A percentile compares a stretch with the other conserved stretches of the same genome.
These are phyloP conservation scores for Albophoma yamanashiensis DNA, from an alignment of 2,329 filamentous ascomycete genomes.

Conservation along the genomic window DNA sequence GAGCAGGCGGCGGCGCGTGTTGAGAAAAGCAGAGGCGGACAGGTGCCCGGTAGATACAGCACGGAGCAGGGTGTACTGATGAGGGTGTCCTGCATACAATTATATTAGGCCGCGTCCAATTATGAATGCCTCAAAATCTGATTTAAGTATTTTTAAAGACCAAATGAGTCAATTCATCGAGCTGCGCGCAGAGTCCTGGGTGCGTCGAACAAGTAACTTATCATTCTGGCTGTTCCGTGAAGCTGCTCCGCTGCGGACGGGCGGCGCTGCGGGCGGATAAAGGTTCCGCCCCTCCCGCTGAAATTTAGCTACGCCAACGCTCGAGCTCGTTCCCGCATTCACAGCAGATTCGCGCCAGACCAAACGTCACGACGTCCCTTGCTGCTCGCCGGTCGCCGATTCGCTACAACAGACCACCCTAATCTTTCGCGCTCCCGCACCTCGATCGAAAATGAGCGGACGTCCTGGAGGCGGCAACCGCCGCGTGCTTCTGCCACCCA, in stretches of 20 bases:
- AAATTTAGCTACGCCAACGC: not conserved
- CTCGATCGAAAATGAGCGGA: conserved; percentile 38
- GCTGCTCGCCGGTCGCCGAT: not conserved
- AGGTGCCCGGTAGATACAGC: not conserved
- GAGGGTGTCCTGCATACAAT: not conserved
- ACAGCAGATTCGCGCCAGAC: not conserved
- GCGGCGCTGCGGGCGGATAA: not conserved
- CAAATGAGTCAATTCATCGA: not conserved
- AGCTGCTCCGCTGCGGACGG: no score
- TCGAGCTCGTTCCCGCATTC: not conserved
- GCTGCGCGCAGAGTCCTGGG: no score
- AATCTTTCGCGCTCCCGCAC: not conserved
- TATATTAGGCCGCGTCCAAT: no score
- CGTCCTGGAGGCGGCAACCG: conserved; percentile 49
- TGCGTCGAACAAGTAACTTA: no score
- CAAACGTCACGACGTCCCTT: not conserved
- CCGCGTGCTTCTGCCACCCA: conserved; percentile 49
- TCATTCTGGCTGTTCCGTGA: no score
- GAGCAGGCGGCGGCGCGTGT: not conserved
- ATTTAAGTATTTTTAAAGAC: not conserved
- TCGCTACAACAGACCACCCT: not conserved
- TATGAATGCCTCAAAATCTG: no score
- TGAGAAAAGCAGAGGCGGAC: not conserved
- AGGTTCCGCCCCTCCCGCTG: conserved; percentile 1
- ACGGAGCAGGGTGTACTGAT: not conserved